phyloP scores from a whole-genome alignment of 2,329 filamentous ascomycete species.

The Ophiostoma australiae region DNA sequence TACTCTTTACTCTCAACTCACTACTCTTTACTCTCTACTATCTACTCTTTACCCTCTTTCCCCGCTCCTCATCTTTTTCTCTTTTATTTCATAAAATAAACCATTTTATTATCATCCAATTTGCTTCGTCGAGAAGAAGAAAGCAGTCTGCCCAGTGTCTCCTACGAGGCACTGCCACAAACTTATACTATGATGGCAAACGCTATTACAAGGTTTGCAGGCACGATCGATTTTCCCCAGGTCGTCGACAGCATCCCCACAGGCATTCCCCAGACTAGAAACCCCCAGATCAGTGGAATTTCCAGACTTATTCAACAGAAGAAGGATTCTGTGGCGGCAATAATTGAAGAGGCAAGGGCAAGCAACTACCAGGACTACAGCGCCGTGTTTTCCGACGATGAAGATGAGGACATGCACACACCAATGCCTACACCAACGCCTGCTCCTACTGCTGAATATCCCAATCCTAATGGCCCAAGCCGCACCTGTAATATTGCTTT shows the following conservation, averaged over 20 bases:
- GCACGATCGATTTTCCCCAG: not conserved
- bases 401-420: not conserved
- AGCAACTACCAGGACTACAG: not conserved
- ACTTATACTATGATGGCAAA: not conserved
- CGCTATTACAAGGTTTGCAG: not conserved
- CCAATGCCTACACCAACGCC: not conserved
- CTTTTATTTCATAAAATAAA: too few relatives aligned
- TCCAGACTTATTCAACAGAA: not conserved
- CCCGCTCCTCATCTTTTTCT: too few relatives aligned
- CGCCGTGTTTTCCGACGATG: not conserved
- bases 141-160: not conserved
- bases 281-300: not conserved
- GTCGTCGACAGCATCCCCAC: not conserved
- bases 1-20: not conserved
- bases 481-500: too few relatives aligned
- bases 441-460: not conserved
- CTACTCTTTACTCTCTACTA: not conserved
- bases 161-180: not conserved
- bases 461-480: too few relatives aligned
- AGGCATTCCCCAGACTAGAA: not conserved
- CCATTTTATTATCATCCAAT: too few relatives aligned
- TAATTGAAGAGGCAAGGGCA: not conserved
- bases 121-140: not conserved
- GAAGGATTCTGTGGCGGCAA: not conserved
- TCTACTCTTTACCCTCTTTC: not conserved